phyloP scores from a whole-genome alignment of 805 yeast species.

The Isabelozyma rhagii region DNA sequence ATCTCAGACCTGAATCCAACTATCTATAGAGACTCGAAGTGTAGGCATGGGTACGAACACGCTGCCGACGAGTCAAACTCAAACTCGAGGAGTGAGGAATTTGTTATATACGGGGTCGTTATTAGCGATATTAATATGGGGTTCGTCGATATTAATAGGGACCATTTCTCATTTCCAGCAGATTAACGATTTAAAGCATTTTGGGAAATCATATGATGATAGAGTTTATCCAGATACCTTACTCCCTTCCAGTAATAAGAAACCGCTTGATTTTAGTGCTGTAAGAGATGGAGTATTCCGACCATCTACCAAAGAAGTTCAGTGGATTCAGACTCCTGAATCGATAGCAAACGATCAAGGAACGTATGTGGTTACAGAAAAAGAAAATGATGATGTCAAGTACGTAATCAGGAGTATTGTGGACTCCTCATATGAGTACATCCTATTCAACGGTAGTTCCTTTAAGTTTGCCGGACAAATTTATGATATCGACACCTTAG shows the following conservation, averaged over 20 bases:
- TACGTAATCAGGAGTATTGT: constrained; percentile 55
- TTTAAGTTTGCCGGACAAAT: constrained; percentile 38
- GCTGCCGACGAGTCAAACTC: neutral
- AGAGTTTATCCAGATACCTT: constrained; percentile 1
- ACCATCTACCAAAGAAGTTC: constrained; percentile 54
- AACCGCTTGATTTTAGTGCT: constrained; percentile 24
- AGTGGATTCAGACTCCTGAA: constrained; percentile 63
- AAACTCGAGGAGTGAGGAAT: neutral
- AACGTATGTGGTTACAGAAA: constrained; percentile 47
- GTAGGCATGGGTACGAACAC: too few species aligned
- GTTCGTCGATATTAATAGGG: constrained; percentile 28
- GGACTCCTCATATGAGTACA: constrained; percentile 41
- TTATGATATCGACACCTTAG: constrained; percentile 50
- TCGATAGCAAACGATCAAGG: constrained; percentile 59
- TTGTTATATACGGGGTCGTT: constrained; percentile 11
- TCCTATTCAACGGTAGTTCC: constrained; percentile 48
- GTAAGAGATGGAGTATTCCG: constrained; percentile 54
- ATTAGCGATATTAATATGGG: constrained; percentile 34
- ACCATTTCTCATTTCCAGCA: constrained; percentile 14
- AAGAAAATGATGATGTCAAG: constrained; percentile 33
- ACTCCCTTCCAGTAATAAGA: constrained; percentile 7
- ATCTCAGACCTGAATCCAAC: too few species aligned
- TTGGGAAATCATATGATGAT: neutral
- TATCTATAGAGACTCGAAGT: too few species aligned
- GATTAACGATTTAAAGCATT: neutral